Evolutionary conservation across 1,284 basidiomycete genomes (phyloP), one percentile per base, ranked within the genome.

Genomic region (Leccinum pallidistipes): DNA sequence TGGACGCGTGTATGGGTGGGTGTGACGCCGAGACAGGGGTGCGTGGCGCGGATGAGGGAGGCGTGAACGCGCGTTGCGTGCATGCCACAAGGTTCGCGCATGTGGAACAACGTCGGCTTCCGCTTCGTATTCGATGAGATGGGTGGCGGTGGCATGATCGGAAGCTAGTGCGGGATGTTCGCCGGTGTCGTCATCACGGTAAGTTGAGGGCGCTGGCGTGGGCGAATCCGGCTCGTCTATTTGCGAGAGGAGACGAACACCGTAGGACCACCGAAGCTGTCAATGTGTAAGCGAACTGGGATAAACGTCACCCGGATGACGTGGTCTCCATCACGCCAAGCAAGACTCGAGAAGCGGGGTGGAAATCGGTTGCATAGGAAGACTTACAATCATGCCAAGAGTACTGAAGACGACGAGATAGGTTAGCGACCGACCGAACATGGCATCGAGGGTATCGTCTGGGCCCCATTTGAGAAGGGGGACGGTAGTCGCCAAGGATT

Each of bases 371-470:
- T 36, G 34, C 34, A 36, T 14, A 36, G 34, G 12, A 36, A 58
- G 36, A 63, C 73, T 65, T 70, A 92, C 90, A 68, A 96, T 86
- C 93, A 97, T 97, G 60, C 95, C 95, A 49, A 98, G 82, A 0
- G 95, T 97, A 62, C 92, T 95, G 74, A 95, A 96, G 18, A 97
- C 80, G 6, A 97, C 92, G 47, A 98, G 83, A 72, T 98, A 97
- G 0, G 95, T 95, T 62, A 98, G 79, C 0, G 96, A 94, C 11
- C 95, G 85, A 58, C 95, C 95, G 47, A 97, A 83, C 93, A 97
- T 97, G 38, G 90, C 86, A 67, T 95, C 84, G 68, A 87, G 83
- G 66, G 85, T 90, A 71, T 98, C 95, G 58, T 91, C 86, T 6
- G 83, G 73, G 16, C 84, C 89, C 94, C 95, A 96, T 71, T 91